Base-by-base conservation (phyloP, 2,329 filamentous ascomycete species). In the Trichoderma sp. region DNA sequence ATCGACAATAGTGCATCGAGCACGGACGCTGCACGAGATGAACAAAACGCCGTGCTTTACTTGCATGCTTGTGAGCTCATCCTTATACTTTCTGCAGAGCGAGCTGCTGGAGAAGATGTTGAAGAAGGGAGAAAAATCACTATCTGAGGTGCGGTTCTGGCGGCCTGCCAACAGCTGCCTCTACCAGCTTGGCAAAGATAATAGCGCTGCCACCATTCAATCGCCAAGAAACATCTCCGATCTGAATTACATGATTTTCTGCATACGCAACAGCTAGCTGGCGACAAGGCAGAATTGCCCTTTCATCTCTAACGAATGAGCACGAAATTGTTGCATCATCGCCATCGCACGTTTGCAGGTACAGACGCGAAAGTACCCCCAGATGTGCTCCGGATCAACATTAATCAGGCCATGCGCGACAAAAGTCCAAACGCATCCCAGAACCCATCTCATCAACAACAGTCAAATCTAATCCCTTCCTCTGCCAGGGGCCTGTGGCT, bases 1-100 rank as follows among this genome's bases (percentile, higher is more conserved):
- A 63, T 63, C 59, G 59, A 10, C 59, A 52, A 14, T 54, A 30
- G 49, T 39, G 59, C 59, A 54, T 63, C 46, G 24, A 16, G 52
- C 49, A 21, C n/a, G 18, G 54, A 56, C 28, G n/a, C 13, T 24
- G 46, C 46, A 5, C 13, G 39, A 43, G 39, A 43, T 43, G n/a
- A 43, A n/a, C n/a, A 4, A 43, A 43, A 43, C 16, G 18, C 4
- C 7, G 39, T n/a, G 7, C 24, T 21, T 59, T 59, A 26, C 37
- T 59, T 59, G 16, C 10, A n/a, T n/a, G 39, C 18, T 10, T n/a
- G 7, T n/a, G 18, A 18, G 6, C 39, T 43, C 39, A n/a, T 10
- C 1, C n/a, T 6, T 43, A 8, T 18, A 8, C 16, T 43, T 43
- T 18, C 37, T 39, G 3, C 16, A 43, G 18, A 43, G 39, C n/a